Base-by-base conservation (phyloP, 148 eudicot genomes). In the Mesembryanthemum crystallinum region DNA sequence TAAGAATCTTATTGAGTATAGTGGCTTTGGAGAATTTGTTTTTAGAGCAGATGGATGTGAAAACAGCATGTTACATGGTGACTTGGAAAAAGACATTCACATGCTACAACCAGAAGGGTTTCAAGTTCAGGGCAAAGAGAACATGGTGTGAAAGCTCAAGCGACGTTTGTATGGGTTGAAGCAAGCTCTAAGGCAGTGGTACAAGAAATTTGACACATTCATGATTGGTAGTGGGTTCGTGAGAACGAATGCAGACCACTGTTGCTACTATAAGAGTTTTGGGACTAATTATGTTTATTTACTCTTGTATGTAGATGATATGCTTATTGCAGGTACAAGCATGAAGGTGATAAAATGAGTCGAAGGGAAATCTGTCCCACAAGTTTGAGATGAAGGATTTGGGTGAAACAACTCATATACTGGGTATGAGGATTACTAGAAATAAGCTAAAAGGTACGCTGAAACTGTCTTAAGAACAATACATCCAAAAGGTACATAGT, bases 91-190 rank as follows among this genome's bases (percentile, higher is more conserved):
- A 4, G 70, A 67, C 3, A 39, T 21, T 11, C 20, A 37, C 11
- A 67, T 67, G 71, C 15, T 20, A 1, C 54, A 67, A 67, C 21
- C 55, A 65, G 2, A 67, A 12, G 71, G 71, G 18, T 67, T 67
- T 43, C 29, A 39, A 23, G 55, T 43, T 39, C 20, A 1, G 8
- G 51, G 29, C 13, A 24, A 67, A 43, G 52, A 42, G 29, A 13
- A 43, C 17, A 10, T 39, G 32, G 71, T 42, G 28, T 67, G 54
- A 3, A 67, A 39, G 25, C 54, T 67, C 0, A 45, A 14, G 5
- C 8, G 21, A 27, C n/a, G 30, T 24, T 11, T 67, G 27, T 67
- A 67, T 67, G 71, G 55, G 30, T 15, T 67, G 4, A 37, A 65
- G 8, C 42, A 37, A 8, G 42, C 42, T 37, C 42, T 8, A 37